These are phyloP conservation scores for Colletotrichum australisinense DNA, from an alignment of 2,329 filamentous ascomycete species.

Conservation along the genomic window DNA sequence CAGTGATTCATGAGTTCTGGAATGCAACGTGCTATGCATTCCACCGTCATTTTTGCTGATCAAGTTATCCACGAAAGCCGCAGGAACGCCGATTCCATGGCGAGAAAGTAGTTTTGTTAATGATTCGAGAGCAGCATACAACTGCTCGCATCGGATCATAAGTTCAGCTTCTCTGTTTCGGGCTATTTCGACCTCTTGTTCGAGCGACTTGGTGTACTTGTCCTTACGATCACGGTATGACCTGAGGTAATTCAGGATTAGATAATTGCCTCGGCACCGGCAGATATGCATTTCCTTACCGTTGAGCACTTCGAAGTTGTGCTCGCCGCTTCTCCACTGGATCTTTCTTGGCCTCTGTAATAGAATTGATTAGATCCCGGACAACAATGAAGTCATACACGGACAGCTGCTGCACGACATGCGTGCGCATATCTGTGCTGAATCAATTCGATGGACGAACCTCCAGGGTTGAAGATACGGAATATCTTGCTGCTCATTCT, in stretches of 20 bases:
- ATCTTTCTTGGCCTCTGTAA: constrained; percentile 40
- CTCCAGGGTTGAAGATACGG: constrained; percentile 47
- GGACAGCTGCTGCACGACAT: background rate
- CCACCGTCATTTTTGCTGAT: background rate
- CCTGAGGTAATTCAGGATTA: constrained; percentile 33
- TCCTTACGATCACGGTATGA: constrained; percentile 45
- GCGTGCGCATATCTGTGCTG: too few relatives aligned
- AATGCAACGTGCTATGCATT: too few relatives aligned
- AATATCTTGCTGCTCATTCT: constrained; percentile 40
- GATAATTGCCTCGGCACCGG: background rate
- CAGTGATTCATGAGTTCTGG: too few relatives aligned
- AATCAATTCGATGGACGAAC: constrained; percentile 23
- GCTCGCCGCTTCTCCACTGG: constrained; percentile 40
- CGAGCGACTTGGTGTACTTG: constrained; percentile 42
- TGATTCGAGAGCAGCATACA: constrained; percentile 34
- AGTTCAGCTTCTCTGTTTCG: constrained; percentile 39
- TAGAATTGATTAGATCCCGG: too few relatives aligned
- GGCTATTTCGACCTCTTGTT: constrained; percentile 39
- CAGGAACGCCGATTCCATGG: constrained; percentile 32
- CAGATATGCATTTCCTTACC: constrained; percentile 26
- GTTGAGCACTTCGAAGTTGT: constrained; percentile 44
- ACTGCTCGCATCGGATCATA: constrained; percentile 34
- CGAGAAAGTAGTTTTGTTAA: constrained; percentile 34
- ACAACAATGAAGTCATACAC: too few relatives aligned
- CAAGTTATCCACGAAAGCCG: background rate